Evolutionary conservation across 1,284 basidiomycete species (phyloP).

Genomic region (Paramarasmius palmivorus): DNA sequence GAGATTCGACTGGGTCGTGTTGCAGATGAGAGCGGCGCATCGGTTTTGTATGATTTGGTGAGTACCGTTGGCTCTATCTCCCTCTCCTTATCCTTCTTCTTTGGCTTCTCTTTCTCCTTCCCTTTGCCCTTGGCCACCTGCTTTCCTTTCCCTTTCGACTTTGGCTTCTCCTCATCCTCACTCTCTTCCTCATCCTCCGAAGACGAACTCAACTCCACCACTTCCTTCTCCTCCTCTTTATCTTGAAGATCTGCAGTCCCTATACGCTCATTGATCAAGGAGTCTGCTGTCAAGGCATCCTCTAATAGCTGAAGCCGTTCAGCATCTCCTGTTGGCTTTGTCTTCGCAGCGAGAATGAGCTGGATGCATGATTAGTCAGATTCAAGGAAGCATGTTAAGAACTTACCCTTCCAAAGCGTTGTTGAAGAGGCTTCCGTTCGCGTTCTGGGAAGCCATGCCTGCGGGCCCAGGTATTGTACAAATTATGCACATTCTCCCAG

Average conservation of each 20-base stretch:
- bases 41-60: background rate
- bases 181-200: background rate
- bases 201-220: constrained; percentile 11
- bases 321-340: constrained; percentile 32
- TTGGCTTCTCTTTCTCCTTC: background rate
- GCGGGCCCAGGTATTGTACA: background rate
- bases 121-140: too few relatives aligned
- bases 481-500: background rate
- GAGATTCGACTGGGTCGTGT: background rate
- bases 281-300: constrained; percentile 26
- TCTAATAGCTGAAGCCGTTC: constrained; percentile 28
- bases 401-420: background rate
- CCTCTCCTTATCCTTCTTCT: background rate
- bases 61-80: background rate
- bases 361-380: background rate
- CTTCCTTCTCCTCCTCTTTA: constrained; percentile 19
- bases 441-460: background rate
- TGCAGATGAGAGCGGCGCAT: background rate
- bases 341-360: background rate
- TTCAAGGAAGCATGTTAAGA: background rate
- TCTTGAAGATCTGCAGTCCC: constrained; percentile 26
- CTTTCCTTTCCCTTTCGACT: too few relatives aligned
- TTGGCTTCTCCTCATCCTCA: background rate
- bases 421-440: background rate
- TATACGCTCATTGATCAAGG: constrained; percentile 24